phyloP scores from a whole-genome alignment of 2,329 filamentous ascomycete species.

The Fusarium scirpi region DNA sequence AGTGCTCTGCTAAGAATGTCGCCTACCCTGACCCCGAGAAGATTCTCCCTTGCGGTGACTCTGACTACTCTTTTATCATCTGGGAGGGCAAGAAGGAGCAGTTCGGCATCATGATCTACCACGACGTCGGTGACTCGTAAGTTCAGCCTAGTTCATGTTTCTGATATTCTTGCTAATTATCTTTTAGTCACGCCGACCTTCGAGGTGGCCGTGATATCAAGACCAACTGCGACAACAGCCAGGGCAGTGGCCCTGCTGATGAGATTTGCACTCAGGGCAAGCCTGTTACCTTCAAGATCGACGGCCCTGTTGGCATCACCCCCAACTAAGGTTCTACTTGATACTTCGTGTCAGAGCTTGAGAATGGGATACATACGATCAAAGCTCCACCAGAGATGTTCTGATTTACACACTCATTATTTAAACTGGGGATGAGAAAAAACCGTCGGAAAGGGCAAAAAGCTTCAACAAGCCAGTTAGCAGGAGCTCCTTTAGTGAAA shows the following conservation, averaged over 20 bases:
- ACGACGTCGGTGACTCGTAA: slow-evolving; percentile 21
- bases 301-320: slow-evolving; percentile 15
- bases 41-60: slow-evolving; percentile 6
- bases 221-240: slow-evolving; percentile 32
- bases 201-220: slow-evolving; percentile 22
- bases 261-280: slow-evolving; percentile 28
- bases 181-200: slow-evolving; percentile 25
- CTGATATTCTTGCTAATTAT: neutral
- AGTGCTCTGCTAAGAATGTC: slow-evolving; percentile 25
- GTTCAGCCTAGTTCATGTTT: neutral
- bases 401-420: neutral
- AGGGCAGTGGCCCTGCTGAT: slow-evolving; percentile 23
- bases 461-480: too few relatives aligned
- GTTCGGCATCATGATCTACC: slow-evolving; percentile 21
- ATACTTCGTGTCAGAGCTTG: neutral
- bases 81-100: slow-evolving; percentile 6
- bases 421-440: neutral
- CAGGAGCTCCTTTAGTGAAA: neutral
- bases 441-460: neutral
- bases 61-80: slow-evolving; percentile 13
- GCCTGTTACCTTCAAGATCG: slow-evolving; percentile 22
- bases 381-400: too few relatives aligned
- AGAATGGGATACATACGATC: too few relatives aligned
- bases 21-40: slow-evolving; percentile 18
- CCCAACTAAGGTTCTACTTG: neutral